Evolutionary conservation across 129 eudicot genomes (phyloP).

Genomic region (Mikania micrantha): DNA sequence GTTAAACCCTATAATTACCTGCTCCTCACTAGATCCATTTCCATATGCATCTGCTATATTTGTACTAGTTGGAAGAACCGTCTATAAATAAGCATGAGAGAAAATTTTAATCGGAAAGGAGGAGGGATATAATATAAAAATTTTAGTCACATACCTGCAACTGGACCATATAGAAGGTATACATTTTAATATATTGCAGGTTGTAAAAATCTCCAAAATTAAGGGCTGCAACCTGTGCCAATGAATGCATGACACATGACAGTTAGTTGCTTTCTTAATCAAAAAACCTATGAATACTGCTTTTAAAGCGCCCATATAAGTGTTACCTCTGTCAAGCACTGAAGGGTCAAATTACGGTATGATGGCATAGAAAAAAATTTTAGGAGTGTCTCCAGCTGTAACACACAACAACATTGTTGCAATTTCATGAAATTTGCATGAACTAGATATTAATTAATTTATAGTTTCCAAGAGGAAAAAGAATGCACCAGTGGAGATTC

Average conservation of each 20-base stretch:
- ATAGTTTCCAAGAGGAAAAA: neutral
- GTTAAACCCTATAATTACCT: constrained; percentile 40
- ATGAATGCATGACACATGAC: constrained; percentile 11
- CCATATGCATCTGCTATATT: constrained; percentile 82
- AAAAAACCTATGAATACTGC: neutral
- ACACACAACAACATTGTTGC: constrained; percentile 7
- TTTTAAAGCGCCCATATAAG: neutral
- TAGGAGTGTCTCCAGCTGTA: constrained; percentile 81
- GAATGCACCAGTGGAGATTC: constrained; percentile 91
- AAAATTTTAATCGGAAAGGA: neutral
- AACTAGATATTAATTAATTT: neutral
- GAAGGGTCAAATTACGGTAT: constrained; percentile 87
- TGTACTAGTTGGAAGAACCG: constrained; percentile 62
- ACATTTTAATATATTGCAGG: constrained; percentile 70
- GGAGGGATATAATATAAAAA: too few species aligned
- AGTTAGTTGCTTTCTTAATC: neutral
- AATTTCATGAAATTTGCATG: constrained; percentile 7
- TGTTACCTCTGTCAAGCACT: constrained; percentile 89
- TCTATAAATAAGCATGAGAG: constrained; percentile 34
- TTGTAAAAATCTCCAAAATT: constrained; percentile 86
- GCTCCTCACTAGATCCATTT: constrained; percentile 81
- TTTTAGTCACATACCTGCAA: constrained; percentile 80
- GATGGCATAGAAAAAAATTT: constrained; percentile 72
- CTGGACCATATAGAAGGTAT: constrained; percentile 70
- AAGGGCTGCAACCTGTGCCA: constrained; percentile 80